A percentile compares a stretch with the other conserved stretches of the same genome.
These are phyloP conservation scores for Flaveria linearis DNA, from an alignment of 129 eudicot species.

Conservation along the genomic window DNA sequence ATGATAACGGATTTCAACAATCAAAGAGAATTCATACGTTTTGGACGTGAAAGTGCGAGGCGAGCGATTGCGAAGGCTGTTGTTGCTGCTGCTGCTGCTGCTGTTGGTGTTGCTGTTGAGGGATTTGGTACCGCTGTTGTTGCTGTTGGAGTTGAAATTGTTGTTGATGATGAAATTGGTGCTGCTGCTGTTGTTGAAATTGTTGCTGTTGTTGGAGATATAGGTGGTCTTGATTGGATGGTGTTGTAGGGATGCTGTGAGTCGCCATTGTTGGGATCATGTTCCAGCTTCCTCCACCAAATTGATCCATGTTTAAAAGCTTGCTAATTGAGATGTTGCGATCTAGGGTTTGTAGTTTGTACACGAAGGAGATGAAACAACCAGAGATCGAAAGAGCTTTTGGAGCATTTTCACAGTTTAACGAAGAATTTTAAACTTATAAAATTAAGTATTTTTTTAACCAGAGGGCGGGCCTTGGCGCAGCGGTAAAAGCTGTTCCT, in stretches of 20 bases:
- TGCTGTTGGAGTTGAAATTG: conserved; percentile 38
- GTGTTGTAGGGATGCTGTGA: conserved; percentile 83
- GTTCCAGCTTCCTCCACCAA: conserved; percentile 79
- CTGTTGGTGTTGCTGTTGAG: conserved; percentile 36
- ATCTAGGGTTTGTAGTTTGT: conserved; percentile 22
- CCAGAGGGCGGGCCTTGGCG: too few relatives aligned
- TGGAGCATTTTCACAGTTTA: background rate
- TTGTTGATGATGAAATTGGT: conserved; percentile 49
- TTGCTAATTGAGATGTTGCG: background rate
- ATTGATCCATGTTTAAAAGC: conserved; percentile 47
- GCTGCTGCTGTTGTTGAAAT: conserved; percentile 39
- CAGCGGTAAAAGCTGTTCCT: too few relatives aligned
- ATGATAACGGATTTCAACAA: conserved; percentile 12
- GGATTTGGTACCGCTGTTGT: conserved; percentile 41
- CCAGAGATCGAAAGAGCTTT: background rate
- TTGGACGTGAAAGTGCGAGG: conserved; percentile 89
- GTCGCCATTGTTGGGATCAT: conserved; percentile 73
- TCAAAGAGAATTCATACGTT: conserved; percentile 39
- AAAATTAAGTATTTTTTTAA: too few relatives aligned
- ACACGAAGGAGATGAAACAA: background rate
- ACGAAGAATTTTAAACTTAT: too few relatives aligned
- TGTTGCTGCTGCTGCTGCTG: conserved; percentile 44
- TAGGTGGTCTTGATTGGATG: conserved; percentile 71
- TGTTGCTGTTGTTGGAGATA: conserved; percentile 57
- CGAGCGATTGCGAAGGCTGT: conserved; percentile 70